These are phyloP conservation scores for Suillus americanus DNA, from an alignment of 768 basidiomycete species.

Conservation along the genomic window DNA sequence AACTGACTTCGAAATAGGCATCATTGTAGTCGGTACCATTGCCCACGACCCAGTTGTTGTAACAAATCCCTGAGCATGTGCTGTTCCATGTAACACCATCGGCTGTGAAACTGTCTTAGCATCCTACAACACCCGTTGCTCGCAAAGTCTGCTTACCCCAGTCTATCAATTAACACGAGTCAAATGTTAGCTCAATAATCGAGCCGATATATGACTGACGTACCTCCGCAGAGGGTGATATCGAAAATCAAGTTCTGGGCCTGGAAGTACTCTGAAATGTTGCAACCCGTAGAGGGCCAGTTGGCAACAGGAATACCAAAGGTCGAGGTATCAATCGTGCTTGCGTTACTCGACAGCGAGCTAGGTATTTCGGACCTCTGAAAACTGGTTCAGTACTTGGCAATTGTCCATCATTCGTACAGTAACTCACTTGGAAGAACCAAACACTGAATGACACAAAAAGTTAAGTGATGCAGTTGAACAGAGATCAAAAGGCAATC, in stretches of 20 bases:
- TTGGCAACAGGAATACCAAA: slow-evolving; percentile 71
- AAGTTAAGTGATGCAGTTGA: background rate
- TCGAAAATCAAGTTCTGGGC: slow-evolving; percentile 70
- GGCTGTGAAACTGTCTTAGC: background rate
- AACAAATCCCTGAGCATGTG: slow-evolving; percentile 68
- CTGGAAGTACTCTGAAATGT: slow-evolving; percentile 51
- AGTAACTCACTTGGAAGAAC: slow-evolving; percentile 30
- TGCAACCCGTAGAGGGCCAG: slow-evolving; percentile 61
- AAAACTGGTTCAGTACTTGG: background rate
- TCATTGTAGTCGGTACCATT: slow-evolving; percentile 57
- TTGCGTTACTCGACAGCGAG: slow-evolving; percentile 46
- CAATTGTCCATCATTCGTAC: background rate
- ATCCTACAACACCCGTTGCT: too few species aligned
- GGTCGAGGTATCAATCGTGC: slow-evolving; percentile 51
- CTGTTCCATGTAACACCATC: slow-evolving; percentile 48
- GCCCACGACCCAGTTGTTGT: slow-evolving; percentile 69
- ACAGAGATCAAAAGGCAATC: background rate
- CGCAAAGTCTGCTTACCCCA: slow-evolving; percentile 25
- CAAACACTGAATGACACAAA: slow-evolving; percentile 22
- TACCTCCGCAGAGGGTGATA: slow-evolving; percentile 69
- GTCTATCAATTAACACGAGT: slow-evolving; percentile 20
- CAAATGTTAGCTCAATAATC: slow-evolving; percentile 31
- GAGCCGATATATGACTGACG: slow-evolving; percentile 24
- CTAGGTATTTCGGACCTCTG: slow-evolving; percentile 44
- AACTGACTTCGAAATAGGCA: slow-evolving; percentile 74